Conservation (phyloP, 179 eudicot genomes). For the Carnegiea gigantea region DNA sequence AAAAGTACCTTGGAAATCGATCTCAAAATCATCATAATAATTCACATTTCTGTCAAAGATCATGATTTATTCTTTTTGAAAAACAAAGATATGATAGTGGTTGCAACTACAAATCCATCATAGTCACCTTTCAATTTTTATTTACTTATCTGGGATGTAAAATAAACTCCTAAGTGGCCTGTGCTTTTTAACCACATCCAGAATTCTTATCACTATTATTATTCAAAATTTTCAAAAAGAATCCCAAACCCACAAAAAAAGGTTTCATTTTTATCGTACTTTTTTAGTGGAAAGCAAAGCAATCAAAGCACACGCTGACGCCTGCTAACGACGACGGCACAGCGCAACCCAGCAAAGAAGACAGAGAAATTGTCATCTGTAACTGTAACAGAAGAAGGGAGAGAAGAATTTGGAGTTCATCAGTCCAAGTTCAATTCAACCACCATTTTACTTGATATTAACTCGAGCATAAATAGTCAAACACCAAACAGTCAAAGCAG, state of each 20-base stretch:
- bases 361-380: constrained; percentile 5
- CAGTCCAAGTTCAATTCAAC: not conserved
- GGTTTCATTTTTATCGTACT: constrained; percentile 13
- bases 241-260: not conserved
- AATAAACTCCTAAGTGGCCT: not conserved
- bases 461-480: constrained; percentile 5
- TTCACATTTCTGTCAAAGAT: not conserved
- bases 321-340: constrained; percentile 15
- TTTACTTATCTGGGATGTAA: not conserved
- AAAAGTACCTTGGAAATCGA: not conserved
- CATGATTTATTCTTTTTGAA: not conserved
- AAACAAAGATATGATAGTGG: not conserved
- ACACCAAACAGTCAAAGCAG: constrained; percentile 11
- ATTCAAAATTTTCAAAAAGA: not conserved
- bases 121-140: not conserved
- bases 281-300: constrained; percentile 12
- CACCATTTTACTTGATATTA: constrained; percentile 17
- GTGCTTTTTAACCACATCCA: not conserved
- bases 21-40: not conserved
- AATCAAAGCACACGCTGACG: not conserved
- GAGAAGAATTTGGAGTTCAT: not conserved
- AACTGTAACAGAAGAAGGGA: not conserved
- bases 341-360: not conserved
- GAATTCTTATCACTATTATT: not conserved
- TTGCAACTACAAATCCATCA: not conserved